These are phyloP conservation scores for Silene coronaria DNA, from an alignment of 179 eudicot species.

Conservation along the genomic window DNA sequence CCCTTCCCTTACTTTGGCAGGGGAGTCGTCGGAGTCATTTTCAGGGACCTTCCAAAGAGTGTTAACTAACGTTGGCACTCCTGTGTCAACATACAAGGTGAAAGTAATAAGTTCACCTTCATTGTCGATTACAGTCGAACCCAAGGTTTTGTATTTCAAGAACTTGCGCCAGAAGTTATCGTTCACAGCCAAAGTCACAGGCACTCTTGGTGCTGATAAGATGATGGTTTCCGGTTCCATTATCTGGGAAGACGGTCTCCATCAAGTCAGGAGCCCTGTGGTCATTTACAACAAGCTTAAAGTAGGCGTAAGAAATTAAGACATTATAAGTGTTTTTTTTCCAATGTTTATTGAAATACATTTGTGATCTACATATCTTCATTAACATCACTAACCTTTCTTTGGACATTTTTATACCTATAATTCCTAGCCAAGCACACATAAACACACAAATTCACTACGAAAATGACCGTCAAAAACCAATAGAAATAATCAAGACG, in stretches of 20 bases:
- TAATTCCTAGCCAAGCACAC: conserved; percentile 41
- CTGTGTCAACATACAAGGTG: background rate
- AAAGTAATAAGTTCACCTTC: background rate
- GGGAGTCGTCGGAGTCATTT: background rate
- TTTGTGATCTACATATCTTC: conserved; percentile 18
- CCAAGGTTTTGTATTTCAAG: background rate
- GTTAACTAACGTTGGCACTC: background rate
- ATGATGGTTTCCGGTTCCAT: no score
- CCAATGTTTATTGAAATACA: background rate
- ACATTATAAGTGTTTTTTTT: no score
- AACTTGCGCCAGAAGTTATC: no score
- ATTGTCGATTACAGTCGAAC: background rate
- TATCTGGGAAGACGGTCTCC: no score
- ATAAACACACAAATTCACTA: conserved; percentile 39
- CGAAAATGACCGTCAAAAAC: conserved; percentile 39
- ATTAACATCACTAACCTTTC: conserved; percentile 27
- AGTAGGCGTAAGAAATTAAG: no score
- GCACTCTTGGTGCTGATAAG: no score
- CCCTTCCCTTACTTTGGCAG: background rate
- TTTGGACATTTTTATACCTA: conserved; percentile 54
- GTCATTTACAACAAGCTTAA: no score
- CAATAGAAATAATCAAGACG: conserved; percentile 59
- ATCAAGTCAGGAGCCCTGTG: no score
- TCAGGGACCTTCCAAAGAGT: background rate
- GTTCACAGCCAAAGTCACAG: no score